Evolutionary conservation across 345 rosid species (phyloP).

Genomic region (Gossypium ekmanianum): DNA sequence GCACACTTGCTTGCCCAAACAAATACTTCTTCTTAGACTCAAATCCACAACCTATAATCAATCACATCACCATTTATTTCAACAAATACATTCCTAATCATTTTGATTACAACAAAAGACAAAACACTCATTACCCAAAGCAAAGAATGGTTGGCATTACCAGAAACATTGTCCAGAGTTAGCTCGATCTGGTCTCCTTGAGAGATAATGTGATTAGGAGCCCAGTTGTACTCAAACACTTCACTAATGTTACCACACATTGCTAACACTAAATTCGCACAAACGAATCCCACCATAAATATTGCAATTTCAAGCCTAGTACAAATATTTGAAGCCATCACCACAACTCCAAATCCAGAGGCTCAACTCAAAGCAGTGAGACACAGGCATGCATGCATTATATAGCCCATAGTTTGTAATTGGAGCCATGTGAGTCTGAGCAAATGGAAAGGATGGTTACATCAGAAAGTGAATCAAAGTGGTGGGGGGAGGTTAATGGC

Average conservation of each 20-base stretch:
- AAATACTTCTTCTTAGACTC: conserved; percentile 10
- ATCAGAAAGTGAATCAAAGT: background rate
- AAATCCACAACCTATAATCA: conserved; percentile 13
- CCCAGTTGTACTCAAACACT: conserved; percentile 4
- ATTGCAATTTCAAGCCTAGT: background rate
- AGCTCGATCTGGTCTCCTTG: conserved; percentile 4
- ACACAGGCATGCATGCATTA: background rate
- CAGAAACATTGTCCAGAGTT: conserved; percentile 10
- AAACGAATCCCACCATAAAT: background rate
- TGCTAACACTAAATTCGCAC: background rate
- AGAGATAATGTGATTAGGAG: conserved; percentile 10
- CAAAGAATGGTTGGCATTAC: background rate
- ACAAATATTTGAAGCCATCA: background rate
- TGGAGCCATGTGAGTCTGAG: conserved; percentile 3
- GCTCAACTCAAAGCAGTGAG: background rate
- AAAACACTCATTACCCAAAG: background rate
- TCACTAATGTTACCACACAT: background rate
- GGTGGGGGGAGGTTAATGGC: background rate
- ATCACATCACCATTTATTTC: background rate
- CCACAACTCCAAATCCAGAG: background rate
- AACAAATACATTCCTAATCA: background rate
- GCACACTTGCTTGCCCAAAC: conserved; percentile 12
- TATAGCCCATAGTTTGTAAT: background rate
- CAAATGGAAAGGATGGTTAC: background rate
- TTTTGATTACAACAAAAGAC: background rate